These are phyloP conservation scores for Pseudogymnoascus sp. DNA, from an alignment of 2,329 filamentous ascomycete genomes.

Conservation along the genomic window DNA sequence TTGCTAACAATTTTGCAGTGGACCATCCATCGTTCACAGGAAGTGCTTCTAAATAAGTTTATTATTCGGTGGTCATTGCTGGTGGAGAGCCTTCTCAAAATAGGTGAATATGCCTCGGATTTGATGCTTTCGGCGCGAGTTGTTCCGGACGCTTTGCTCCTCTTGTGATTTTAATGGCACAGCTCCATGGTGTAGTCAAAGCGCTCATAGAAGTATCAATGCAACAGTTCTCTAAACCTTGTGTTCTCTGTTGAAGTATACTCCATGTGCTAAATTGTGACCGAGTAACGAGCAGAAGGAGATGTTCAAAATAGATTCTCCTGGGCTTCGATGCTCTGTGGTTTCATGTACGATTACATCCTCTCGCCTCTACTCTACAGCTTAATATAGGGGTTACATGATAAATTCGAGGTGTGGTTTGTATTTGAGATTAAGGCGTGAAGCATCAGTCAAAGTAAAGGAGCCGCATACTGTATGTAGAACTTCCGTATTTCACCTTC, in stretches of 20 bases:
- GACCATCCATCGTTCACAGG: constrained; percentile 98
- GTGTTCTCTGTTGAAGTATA: not conserved
- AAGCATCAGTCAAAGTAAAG: not conserved
- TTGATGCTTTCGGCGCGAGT: constrained; percentile 26
- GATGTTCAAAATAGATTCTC: not conserved
- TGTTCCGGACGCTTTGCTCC: constrained; percentile 22
- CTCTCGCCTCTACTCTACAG: not conserved
- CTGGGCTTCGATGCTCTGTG: not conserved
- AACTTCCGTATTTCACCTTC: not conserved
- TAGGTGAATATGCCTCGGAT: constrained; percentile 26
- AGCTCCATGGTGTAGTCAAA: constrained; percentile 7
- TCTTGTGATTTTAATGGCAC: constrained; percentile 10
- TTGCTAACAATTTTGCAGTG: constrained; percentile 74
- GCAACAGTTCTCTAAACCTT: constrained; percentile 1
- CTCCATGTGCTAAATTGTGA: not conserved
- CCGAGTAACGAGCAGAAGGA: not conserved
- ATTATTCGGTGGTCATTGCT: not conserved
- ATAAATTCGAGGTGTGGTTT: not conserved
- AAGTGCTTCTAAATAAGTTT: constrained; percentile 96
- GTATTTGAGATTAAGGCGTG: not conserved
- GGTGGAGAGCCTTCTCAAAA: constrained; percentile 17
- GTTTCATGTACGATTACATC: not conserved
- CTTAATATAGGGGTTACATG: not conserved
- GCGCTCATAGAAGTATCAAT: constrained; percentile 7
- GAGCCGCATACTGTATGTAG: too few relatives aligned